Evolutionary conservation across 2,329 filamentous ascomycete species (phyloP), one percentile per base, ranked within the genome.

Genomic region (Immersiporthe knoxdaviesiana): DNA sequence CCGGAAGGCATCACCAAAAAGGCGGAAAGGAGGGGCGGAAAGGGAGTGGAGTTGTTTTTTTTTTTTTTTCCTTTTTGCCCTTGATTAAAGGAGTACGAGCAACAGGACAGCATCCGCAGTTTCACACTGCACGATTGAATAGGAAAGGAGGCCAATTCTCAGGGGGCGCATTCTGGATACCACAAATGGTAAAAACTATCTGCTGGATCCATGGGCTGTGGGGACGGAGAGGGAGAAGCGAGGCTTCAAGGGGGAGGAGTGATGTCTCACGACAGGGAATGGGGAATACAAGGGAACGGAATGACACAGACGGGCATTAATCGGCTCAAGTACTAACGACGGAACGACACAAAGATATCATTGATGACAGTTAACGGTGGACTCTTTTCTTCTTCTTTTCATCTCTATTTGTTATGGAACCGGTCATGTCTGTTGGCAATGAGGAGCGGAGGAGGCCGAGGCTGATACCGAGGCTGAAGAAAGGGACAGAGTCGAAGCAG

Each of bases 301-400:
- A 41, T n/a, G 59, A 62, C 50, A 52, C 64, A 56, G 27, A 68
- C 50, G 47, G 41, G 47, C 41, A 69, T 61, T 64, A 60, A 59
- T 68, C 64, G 50, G 62, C 63, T 24, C 52, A 64, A 67, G 35
- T 61, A 71, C 63, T 71, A 63, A 71, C 66, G 69, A 71, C 54
- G 69, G 69, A 69, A 71, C 39, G 69, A 71, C 63, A 60, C 54
- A 50, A 71, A 71, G 63, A 71, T 69, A 71, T 71, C 69, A 71
- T 69, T 67, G 66, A 71, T 62, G 69, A 71, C 69, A 68, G 54
- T 47, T 68, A 71, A 71, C 69, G 69, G 67, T 37, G 66, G 63
- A 64, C 52, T 60, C 65, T 70, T 70, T 39, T 39, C 37, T 39
- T 39, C 11, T 39, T 39, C 11, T 39, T 58, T 66, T n/a, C n/a